Evolutionary conservation across 805 yeast species (phyloP), one percentile per base, ranked within the genome.

Genomic region (Candida vartiovaarae): DNA sequence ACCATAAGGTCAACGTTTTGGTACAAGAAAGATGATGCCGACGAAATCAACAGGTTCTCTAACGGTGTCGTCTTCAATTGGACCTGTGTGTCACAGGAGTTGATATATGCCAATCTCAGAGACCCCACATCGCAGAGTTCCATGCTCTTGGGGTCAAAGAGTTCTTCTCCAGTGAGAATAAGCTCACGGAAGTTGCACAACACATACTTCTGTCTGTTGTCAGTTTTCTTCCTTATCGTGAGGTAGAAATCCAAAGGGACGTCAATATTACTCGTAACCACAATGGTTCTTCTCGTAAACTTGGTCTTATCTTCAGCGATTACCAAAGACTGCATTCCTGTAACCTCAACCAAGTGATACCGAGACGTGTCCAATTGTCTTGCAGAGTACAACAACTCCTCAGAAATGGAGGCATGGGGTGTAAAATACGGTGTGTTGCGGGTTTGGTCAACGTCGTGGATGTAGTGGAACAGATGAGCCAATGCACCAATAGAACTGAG

Each of bases 281-380:
- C 32, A 8, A 48, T 43, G n/a, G 46, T 46, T 2, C 51, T 32
- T 20, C 51, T 41, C 3, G 51, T 41, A 38, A 36, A 25, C 26
- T 32, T 38, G 10, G 49, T 48, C 40, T 41, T 42, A 25, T 39
- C 49, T 37, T 48, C 49, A 2, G 47, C 52, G 8, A 41, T 43
- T 9, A 45, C 52, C 6, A 48, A 36, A 6, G 49, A 45, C 39
- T 43, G 49, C 3, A 47, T 47, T 9, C 52, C 52, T n/a, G 33
- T 43, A 29, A 48, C 47, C 24, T 48, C 52, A n/a, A 48, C 36
- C 9, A 48, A 35, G 33, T 43, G 41, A 34, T 45, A 43, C n/a
- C 47, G 36, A 15, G 52, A 48, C 3, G 49, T 36, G 34, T 48
- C 52, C 5, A 42, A 23, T 5, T 5, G 24, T 6, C 41, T 11